These are phyloP conservation scores for Chalciporus sphaerocephalus DNA, from an alignment of 768 basidiomycete species.

Conservation along the genomic window DNA sequence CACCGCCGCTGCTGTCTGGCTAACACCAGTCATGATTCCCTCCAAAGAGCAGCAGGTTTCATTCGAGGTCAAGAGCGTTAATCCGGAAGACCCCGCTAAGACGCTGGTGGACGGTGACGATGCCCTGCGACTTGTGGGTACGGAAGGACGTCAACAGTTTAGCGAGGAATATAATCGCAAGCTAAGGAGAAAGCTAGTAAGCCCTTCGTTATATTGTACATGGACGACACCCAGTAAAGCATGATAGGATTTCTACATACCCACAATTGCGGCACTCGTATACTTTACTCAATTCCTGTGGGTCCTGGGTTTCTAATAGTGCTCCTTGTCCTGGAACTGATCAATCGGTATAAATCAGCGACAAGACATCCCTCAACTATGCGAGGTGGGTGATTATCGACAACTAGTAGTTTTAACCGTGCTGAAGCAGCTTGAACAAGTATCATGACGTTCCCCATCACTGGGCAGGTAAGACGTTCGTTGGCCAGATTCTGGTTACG, in stretches of 20 bases:
- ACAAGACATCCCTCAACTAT: conserved; percentile 41
- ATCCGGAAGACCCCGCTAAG: not conserved
- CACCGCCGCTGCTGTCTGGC: not conserved
- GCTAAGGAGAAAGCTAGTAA: conserved; percentile 53
- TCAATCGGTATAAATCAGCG: conserved; percentile 18
- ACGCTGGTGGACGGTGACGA: conserved; percentile 43
- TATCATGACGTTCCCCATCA: conserved; percentile 30
- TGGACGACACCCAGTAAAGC: not conserved
- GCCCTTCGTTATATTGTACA: conserved; percentile 9
- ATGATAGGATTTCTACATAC: conserved; percentile 34
- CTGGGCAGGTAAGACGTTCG: conserved; percentile 4
- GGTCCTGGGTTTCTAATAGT: not conserved
- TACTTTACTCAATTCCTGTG: conserved; percentile 41
- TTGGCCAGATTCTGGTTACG: not conserved
- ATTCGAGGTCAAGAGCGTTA: not conserved
- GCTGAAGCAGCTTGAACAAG: conserved; percentile 8
- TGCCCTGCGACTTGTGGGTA: conserved; percentile 54
- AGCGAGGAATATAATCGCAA: conserved; percentile 56
- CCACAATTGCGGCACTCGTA: conserved; percentile 37
- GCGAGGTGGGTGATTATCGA: conserved; percentile 27
- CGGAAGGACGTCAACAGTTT: conserved; percentile 44
- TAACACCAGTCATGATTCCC: not conserved
- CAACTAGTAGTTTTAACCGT: not conserved
- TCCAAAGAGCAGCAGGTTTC: not conserved
- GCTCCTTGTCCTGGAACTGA: not conserved